Evolutionary conservation across 371 early-diverging fungal species (phyloP).

Genomic region (Rhizopus sp.): DNA sequence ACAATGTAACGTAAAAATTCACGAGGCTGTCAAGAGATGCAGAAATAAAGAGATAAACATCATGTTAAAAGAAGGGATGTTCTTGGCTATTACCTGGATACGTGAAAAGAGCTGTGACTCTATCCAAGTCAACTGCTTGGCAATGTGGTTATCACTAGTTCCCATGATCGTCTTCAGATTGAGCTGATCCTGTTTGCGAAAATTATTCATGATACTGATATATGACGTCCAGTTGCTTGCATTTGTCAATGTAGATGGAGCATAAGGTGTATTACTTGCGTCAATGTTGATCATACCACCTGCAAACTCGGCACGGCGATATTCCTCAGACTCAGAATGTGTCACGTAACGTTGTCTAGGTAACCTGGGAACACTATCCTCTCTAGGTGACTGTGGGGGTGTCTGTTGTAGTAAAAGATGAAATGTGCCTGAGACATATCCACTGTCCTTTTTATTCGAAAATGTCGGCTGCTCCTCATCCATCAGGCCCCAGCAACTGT

Average conservation of each 20-base stretch:
- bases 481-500: constrained; percentile 41
- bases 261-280: background rate
- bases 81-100: constrained; percentile 19
- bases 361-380: background rate
- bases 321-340: constrained; percentile 13
- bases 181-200: constrained; percentile 30
- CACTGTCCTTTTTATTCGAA: constrained; percentile 47
- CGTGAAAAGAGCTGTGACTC: constrained; percentile 49
- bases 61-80: constrained; percentile 20
- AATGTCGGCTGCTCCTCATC: constrained; percentile 20
- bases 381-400: constrained; percentile 1
- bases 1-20: constrained; percentile 61
- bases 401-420: background rate
- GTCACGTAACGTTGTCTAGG: constrained; percentile 6
- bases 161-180: constrained; percentile 42
- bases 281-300: constrained; percentile 42
- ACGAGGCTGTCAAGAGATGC: constrained; percentile 36
- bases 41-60: constrained; percentile 9
- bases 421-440: constrained; percentile 36
- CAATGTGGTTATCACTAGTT: constrained; percentile 46
- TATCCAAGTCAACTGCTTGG: constrained; percentile 68
- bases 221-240: constrained; percentile 30
- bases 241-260: constrained; percentile 21
- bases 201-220: constrained; percentile 34
- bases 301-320: constrained; percentile 41